Percentiles rank a stretch among this genome's conserved stretches.
phyloP scores from a whole-genome alignment of 345 rosid species.

The Angophora floribunda region DNA sequence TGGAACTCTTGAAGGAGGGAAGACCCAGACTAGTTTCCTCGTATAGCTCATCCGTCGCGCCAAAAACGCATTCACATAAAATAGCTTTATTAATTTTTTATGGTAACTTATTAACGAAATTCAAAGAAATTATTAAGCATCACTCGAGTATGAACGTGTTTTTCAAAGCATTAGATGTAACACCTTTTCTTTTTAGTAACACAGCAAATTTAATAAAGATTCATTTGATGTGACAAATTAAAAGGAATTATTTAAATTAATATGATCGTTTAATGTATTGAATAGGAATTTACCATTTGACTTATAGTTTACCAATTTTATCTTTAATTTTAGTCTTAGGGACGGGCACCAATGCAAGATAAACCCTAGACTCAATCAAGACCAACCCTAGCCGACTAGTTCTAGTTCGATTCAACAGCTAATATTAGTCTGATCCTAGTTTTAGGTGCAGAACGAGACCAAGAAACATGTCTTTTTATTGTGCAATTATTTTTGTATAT shows the following conservation, averaged over 20 bases:
- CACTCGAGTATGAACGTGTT: background rate
- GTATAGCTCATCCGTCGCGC: background rate
- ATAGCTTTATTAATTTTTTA: background rate
- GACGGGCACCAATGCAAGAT: background rate
- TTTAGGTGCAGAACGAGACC: rapidly evolving
- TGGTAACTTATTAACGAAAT: background rate
- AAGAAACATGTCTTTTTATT: background rate
- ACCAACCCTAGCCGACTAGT: rapidly evolving
- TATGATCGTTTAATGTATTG: background rate
- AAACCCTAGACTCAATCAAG: background rate
- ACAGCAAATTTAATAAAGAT: rapidly evolving
- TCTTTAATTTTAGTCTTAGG: background rate
- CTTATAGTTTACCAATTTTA: background rate
- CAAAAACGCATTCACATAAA: background rate
- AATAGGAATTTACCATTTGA: background rate
- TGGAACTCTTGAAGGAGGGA: background rate
- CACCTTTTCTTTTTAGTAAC: background rate
- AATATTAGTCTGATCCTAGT: rapidly evolving
- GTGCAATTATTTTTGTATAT: background rate
- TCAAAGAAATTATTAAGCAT: background rate
- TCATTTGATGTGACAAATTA: background rate
- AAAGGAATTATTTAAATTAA: background rate
- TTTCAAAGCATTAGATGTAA: background rate
- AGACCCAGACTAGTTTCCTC: background rate
- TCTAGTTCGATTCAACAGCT: background rate